phyloP scores from a whole-genome alignment of 495 filamentous ascomycete genomes.

The Pseudomonodictys pantanalensis region DNA sequence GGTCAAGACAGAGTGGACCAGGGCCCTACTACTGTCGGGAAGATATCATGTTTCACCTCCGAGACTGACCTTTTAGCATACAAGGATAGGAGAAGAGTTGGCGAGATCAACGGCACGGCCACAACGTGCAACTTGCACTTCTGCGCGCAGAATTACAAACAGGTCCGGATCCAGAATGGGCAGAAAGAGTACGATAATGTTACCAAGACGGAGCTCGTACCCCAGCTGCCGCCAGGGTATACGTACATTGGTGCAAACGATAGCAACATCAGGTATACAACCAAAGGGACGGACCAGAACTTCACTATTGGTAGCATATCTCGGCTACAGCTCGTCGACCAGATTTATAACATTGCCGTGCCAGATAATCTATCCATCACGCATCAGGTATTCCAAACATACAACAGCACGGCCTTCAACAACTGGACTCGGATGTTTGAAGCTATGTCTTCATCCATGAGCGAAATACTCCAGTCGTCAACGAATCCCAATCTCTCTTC shows the following conservation, averaged over 20 bases:
- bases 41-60: not conserved
- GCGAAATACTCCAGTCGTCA: not conserved
- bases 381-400: not conserved
- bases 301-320: too few relatives aligned
- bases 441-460: not conserved
- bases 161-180: not conserved
- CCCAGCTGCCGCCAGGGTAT: too few relatives aligned
- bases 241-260: too few relatives aligned
- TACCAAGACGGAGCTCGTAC: too few relatives aligned
- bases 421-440: not conserved
- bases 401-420: too few relatives aligned
- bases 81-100: not conserved
- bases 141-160: not conserved
- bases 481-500: not conserved
- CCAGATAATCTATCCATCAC: not conserved
- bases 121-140: not conserved
- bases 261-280: too few relatives aligned
- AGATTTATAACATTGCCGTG: not conserved
- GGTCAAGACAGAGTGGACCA: not conserved
- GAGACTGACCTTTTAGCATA: not conserved
- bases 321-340: too few relatives aligned
- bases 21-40: not conserved
- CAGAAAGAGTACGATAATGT: not conserved
- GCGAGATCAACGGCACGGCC: conserved; percentile 6
- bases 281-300: too few relatives aligned